Base-by-base conservation (phyloP, 163 green algal genomes). In the Scenedesmus sp. region DNA sequence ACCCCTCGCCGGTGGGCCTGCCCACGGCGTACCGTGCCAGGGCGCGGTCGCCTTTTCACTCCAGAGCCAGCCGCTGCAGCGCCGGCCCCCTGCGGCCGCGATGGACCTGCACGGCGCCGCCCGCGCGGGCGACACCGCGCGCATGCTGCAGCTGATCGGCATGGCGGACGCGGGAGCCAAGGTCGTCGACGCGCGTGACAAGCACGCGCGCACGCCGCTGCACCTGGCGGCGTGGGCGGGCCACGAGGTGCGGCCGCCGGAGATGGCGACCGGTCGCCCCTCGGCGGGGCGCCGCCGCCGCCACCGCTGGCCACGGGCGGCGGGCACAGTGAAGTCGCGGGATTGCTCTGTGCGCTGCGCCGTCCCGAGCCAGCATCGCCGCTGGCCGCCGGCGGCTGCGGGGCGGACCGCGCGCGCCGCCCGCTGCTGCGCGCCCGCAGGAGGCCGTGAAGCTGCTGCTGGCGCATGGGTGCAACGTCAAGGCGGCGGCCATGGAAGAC, bases 191-290 rank as follows among this genome's bases (percentile, higher is more conserved):
- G 47, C 50, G 0, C 51, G 74, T 2, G 87, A 94, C 69, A 87
- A 90, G 51, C 78, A 87, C 17, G 83, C 82, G 3, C 74, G 91
- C 26, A 95, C 88, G 4, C 69, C 91, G 20, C 80, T 96, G 22
- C 87, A 92, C 45, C 45, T 96, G 17, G 88, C 91, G 20, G 82
- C 91, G 0, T 96, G 91, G 91, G 80, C 89, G 28, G 91, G 91
- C 0, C 88, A 96, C 0, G 71, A 84, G 48, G 86, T 90, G 60
- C 65, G 84, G 58, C n/a, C n/a, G n/a, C n/a, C n/a, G n/a, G n/a
- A n/a, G n/a, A n/a, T n/a, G n/a, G n/a, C n/a, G n/a, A n/a, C n/a
- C n/a, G n/a, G n/a, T n/a, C n/a, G n/a, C n/a, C n/a, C n/a, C n/a
- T n/a, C n/a, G n/a, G 22, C 24, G 14, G 36, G 4, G n/a, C n/a